Evolutionary conservation across 2,329 filamentous ascomycete genomes (phyloP).

Genomic region (Xylaria sp.): DNA sequence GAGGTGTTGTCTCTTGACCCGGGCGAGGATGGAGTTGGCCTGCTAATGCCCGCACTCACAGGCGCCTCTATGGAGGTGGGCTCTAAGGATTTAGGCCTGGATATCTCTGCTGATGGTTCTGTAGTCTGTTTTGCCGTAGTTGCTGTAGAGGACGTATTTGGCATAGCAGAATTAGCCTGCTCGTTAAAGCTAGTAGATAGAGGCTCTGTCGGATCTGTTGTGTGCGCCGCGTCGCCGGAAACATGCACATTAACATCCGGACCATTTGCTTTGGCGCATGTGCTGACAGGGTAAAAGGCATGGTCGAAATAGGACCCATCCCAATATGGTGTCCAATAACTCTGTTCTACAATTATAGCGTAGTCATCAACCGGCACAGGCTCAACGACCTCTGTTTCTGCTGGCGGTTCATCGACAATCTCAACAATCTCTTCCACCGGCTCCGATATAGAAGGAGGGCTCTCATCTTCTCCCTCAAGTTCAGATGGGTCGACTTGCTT

Average conservation of each 20-base stretch:
- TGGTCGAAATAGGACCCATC: constrained; percentile 45
- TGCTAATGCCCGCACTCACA: constrained; percentile 20
- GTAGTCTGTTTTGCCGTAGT: constrained; percentile 35
- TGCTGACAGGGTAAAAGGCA: constrained; percentile 34
- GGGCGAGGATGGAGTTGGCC: constrained; percentile 32
- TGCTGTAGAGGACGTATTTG: constrained; percentile 32
- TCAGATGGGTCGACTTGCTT: constrained; percentile 79
- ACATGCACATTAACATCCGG: constrained; percentile 30
- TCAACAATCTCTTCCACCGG: constrained; percentile 46
- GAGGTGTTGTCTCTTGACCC: constrained; percentile 34
- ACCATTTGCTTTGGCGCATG: constrained; percentile 35
- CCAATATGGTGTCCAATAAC: constrained; percentile 44
- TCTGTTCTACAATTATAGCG: constrained; percentile 36
- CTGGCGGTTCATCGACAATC: constrained; percentile 34
- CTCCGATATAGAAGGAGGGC: constrained; percentile 46
- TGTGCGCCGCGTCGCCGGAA: constrained; percentile 29
- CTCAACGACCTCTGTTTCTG: constrained; percentile 41
- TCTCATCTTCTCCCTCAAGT: constrained; percentile 68
- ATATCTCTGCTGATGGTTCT: constrained; percentile 34
- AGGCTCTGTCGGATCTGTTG: constrained; percentile 28
- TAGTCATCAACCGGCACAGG: constrained; percentile 40
- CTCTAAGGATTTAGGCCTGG: constrained; percentile 27
- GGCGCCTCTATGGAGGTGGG: constrained; percentile 29
- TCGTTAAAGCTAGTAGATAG: constrained; percentile 35
- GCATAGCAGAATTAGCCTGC: constrained; percentile 29